These are phyloP conservation scores for Gaultheria prostrata DNA, from an alignment of 148 eudicot genomes.

Conservation along the genomic window DNA sequence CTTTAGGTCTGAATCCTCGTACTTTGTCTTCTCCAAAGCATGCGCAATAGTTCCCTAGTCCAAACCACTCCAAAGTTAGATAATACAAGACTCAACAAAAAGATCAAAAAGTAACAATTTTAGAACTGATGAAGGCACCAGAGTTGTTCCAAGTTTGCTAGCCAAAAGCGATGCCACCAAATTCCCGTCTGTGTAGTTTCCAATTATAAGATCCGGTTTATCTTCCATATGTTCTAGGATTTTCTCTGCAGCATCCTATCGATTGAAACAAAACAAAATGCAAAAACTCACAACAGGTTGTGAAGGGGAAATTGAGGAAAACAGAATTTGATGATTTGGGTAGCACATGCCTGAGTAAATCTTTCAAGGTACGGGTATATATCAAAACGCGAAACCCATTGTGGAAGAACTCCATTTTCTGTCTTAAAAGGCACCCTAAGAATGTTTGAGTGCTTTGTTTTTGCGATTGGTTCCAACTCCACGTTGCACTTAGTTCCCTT, in stretches of 20 bases:
- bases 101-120: not conserved
- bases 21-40: conserved; percentile 95
- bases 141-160: conserved; percentile 77
- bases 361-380: conserved; percentile 87
- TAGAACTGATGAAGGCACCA: conserved; percentile 29
- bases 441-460: conserved; percentile 79
- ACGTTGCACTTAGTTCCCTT: conserved; percentile 80
- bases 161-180: conserved; percentile 93
- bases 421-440: conserved; percentile 85
- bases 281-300: not conserved
- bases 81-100: not conserved
- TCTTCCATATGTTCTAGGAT: conserved; percentile 71
- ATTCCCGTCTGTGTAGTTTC: conserved; percentile 95
- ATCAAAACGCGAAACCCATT: conserved; percentile 94
- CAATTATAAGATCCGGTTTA: conserved; percentile 88
- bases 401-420: conserved; percentile 58
- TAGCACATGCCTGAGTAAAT: conserved; percentile 62
- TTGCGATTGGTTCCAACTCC: conserved; percentile 61
- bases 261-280: not conserved
- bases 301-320: not conserved
- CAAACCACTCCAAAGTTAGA: not conserved
- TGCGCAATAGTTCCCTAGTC: conserved; percentile 90
- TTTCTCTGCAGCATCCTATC: conserved; percentile 74
- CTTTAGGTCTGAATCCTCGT: conserved; percentile 88
- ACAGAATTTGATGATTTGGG: not conserved